Conservation (phyloP, 1,284 basidiomycete species). For the Cystobasidium sp. region DNA sequence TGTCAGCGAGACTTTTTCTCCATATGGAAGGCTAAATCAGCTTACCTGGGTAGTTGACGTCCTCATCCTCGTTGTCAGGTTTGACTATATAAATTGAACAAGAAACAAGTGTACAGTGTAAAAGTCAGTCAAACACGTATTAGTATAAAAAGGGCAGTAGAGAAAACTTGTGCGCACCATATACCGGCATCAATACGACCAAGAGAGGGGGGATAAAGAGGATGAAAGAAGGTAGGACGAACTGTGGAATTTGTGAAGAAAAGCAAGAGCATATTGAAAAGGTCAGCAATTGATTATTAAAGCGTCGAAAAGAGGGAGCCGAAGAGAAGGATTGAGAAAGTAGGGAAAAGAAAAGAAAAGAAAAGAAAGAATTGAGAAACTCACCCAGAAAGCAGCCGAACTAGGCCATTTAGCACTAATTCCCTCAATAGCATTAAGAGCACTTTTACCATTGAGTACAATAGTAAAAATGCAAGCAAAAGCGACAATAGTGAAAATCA, state of each 20-base stretch:
- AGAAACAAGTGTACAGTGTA: no score
- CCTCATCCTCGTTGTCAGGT: constrained; percentile 7
- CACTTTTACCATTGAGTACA: neutral
- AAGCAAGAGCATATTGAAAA: neutral
- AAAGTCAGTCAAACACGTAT: no score
- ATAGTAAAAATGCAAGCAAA: constrained; percentile 23
- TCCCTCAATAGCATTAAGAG: constrained; percentile 29
- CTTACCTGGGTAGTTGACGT: neutral
- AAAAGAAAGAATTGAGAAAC: neutral
- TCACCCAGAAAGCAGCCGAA: constrained; percentile 36
- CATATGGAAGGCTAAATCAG: no score
- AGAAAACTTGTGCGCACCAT: constrained; percentile 3
- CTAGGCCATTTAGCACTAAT: constrained; percentile 27
- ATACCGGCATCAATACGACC: constrained; percentile 30
- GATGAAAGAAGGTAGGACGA: constrained; percentile 41
- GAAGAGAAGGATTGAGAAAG: no score
- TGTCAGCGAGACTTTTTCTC: no score
- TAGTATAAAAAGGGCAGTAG: no score
- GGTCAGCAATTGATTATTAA: constrained; percentile 1
- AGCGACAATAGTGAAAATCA: constrained; percentile 20
- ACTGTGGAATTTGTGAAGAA: constrained; percentile 5
- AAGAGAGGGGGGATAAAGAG: constrained; percentile 36
- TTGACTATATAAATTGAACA: neutral
- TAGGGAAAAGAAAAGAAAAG: neutral
- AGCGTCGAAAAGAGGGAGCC: no score